Percentiles rank a stretch among this genome's conserved stretches.
phyloP scores from a whole-genome alignment of 106 monocot genomes.

The Amphibolis antarctica region DNA sequence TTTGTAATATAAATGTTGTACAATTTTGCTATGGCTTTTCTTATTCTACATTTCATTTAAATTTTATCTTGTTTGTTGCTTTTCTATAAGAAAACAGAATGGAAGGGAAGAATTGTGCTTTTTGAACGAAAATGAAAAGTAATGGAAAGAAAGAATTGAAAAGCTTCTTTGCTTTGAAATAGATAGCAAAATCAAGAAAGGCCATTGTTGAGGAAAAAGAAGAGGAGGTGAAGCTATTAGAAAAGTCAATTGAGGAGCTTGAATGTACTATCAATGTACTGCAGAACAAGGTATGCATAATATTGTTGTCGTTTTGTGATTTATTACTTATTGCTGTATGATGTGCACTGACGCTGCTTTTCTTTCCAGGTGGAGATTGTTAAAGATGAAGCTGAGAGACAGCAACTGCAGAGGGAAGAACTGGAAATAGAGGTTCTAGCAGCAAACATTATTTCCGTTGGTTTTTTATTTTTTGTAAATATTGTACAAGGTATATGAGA shows the following conservation, averaged over 20 bases:
- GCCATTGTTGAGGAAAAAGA: slow-evolving; percentile 68
- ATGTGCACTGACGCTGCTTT: not conserved
- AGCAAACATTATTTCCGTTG: slow-evolving; percentile 15
- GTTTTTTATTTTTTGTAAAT: no score
- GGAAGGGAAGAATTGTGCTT: no score
- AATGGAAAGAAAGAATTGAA: no score
- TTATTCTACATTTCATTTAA: not conserved
- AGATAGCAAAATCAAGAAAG: slow-evolving; percentile 66
- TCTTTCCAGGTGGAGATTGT: slow-evolving; percentile 56
- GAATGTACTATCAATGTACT: slow-evolving; percentile 73
- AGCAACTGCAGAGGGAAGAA: slow-evolving; percentile 57
- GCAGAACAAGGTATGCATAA: slow-evolving; percentile 55
- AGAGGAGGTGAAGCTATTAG: slow-evolving; percentile 77
- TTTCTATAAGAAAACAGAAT: no score
- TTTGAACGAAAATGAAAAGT: no score
- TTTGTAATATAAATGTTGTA: slow-evolving; percentile 8
- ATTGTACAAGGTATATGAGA: no score
- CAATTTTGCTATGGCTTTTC: not conserved
- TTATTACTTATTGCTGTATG: not conserved
- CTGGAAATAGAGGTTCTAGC: slow-evolving; percentile 54
- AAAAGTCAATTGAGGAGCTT: slow-evolving; percentile 84
- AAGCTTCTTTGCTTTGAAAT: not conserved
- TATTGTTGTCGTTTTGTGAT: not conserved
- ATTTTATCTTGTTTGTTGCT: not conserved
- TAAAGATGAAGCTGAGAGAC: slow-evolving; percentile 75